Evolutionary conservation across 176 grass and related monocot genomes (phyloP).

Genomic region (Canna indica): DNA sequence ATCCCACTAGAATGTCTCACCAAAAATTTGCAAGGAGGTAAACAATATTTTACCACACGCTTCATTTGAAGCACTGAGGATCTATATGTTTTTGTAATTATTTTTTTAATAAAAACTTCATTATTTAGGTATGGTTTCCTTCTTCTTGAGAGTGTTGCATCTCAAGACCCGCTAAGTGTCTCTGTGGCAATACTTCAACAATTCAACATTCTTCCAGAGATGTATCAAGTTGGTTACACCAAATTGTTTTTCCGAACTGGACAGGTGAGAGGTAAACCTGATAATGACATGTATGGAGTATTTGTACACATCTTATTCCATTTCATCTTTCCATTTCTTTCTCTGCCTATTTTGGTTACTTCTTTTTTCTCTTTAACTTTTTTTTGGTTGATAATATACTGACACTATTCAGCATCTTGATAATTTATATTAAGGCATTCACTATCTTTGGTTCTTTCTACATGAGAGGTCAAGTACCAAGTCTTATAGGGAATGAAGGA

Average conservation of each 20-base stretch:
- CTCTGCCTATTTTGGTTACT: too few relatives aligned
- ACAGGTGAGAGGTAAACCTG: slow-evolving; percentile 45
- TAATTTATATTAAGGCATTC: too few relatives aligned
- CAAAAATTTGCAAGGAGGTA: slow-evolving; percentile 96
- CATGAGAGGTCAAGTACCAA: too few relatives aligned
- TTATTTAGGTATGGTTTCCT: slow-evolving; percentile 80
- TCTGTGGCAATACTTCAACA: slow-evolving; percentile 98
- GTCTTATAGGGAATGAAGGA: too few relatives aligned
- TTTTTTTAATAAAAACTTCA: slow-evolving; percentile 17
- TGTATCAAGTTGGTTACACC: slow-evolving; percentile 99
- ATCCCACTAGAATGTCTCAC: slow-evolving; percentile 98
- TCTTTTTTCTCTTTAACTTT: too few relatives aligned
- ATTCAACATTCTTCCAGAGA: slow-evolving; percentile 96
- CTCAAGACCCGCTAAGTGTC: slow-evolving; percentile 92
- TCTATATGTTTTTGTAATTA: not conserved
- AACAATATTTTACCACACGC: slow-evolving; percentile 1
- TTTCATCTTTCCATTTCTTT: too few relatives aligned
- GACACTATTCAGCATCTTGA: too few relatives aligned
- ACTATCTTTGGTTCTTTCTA: too few relatives aligned
- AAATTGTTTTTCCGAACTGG: slow-evolving; percentile 98
- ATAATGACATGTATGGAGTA: not conserved
- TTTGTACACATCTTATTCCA: not conserved
- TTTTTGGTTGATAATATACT: too few relatives aligned
- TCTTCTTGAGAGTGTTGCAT: slow-evolving; percentile 81
- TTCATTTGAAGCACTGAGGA: not conserved